Evolutionary conservation across 306 rosid genomes (phyloP).

Genomic region (Ormosia semicastrata): DNA sequence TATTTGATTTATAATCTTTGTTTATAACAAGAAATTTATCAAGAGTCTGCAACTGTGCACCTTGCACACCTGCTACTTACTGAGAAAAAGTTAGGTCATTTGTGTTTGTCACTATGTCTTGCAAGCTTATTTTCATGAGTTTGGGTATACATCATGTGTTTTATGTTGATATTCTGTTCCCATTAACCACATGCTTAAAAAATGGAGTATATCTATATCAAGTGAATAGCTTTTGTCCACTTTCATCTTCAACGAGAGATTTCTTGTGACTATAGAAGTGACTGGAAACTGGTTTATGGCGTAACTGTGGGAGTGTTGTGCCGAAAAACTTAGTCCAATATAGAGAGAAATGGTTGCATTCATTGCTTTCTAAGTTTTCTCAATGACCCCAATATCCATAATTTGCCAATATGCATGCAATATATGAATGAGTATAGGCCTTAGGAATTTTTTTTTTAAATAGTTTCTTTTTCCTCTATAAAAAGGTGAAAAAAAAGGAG

Average conservation of each 20-base stretch:
- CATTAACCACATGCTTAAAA: neutral
- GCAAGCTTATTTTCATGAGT: neutral
- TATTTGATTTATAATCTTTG: neutral
- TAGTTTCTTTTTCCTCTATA: neutral
- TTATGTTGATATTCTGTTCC: neutral
- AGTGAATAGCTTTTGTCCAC: slow-evolving; percentile 8
- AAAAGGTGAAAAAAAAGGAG: neutral
- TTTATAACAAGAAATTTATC: slow-evolving; percentile 4
- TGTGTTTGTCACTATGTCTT: neutral
- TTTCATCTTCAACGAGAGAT: neutral
- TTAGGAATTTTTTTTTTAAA: neutral
- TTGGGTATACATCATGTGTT: neutral
- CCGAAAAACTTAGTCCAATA: neutral
- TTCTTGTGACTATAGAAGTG: neutral
- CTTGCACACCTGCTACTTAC: neutral
- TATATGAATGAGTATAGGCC: neutral
- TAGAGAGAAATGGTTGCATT: neutral
- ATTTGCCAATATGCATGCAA: neutral
- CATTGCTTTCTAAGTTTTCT: neutral
- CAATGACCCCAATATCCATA: neutral
- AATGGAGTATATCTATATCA: neutral
- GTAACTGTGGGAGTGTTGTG: neutral
- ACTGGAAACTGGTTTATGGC: slow-evolving; percentile 13
- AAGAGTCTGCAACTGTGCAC: neutral
- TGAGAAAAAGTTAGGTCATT: slow-evolving; percentile 7